Evolutionary conservation across 225 moss, liverwort and hornwort genomes (phyloP).

Genomic region (Anthoceros angustus): DNA sequence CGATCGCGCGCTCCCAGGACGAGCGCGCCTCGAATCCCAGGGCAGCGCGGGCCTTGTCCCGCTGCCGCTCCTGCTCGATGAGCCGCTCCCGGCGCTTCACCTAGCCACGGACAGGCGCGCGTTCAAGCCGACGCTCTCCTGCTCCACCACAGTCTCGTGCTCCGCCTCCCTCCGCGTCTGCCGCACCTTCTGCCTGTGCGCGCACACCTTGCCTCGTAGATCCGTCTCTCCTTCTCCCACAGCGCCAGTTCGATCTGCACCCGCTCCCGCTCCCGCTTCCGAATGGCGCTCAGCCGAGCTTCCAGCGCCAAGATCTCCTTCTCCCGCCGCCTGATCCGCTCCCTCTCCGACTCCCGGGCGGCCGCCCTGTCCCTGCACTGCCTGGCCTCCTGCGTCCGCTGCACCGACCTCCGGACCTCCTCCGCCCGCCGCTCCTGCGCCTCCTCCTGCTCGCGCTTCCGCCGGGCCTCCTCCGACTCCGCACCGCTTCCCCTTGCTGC

Average conservation of each 20-base stretch:
- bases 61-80: neutral
- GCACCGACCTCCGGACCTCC: neutral
- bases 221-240: neutral
- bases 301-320: neutral
- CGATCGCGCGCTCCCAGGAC: neutral
- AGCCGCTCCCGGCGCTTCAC: neutral
- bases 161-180: neutral
- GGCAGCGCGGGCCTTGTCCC: neutral
- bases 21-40: neutral
- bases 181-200: neutral
- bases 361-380: neutral
- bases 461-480: neutral
- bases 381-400: neutral
- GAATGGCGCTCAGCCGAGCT: neutral
- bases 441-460: too few relatives aligned
- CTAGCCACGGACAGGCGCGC: neutral
- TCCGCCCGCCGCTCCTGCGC: neutral
- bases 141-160: neutral
- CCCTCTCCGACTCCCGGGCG: neutral
- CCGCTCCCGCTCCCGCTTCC: neutral
- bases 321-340: constrained; percentile 1
- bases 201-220: neutral
- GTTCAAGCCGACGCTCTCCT: neutral
- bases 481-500: too few relatives aligned
- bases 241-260: neutral